A percentile compares a stretch with the other conserved stretches of the same genome.
phyloP scores from a whole-genome alignment of 768 basidiomycete species.

The Podaxis carcinomalis region DNA sequence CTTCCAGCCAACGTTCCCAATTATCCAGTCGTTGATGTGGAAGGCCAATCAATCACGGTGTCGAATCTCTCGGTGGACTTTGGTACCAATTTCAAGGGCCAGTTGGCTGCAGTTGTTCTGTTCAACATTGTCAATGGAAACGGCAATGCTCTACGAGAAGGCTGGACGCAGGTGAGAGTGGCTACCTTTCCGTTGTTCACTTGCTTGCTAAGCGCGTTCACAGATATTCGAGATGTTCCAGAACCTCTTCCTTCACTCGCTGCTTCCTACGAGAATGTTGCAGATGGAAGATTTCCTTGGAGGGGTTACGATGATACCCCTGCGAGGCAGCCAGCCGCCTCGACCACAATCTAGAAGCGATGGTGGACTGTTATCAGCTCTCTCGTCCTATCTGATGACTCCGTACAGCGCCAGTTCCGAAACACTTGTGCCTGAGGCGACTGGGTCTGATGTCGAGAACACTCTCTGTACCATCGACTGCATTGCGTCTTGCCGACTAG shows the following conservation, averaged over 20 bases:
- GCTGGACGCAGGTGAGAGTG: conserved; percentile 79
- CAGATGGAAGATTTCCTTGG: conserved; percentile 99
- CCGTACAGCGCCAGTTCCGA: conserved; percentile 80
- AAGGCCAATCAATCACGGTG: conserved; percentile 85
- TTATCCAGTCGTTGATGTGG: conserved; percentile 86
- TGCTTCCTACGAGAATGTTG: conserved; percentile 85
- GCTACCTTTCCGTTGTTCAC: not conserved
- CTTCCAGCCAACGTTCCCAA: conserved; percentile 70
- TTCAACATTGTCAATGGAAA: conserved; percentile 98
- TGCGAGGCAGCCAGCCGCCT: conserved; percentile 69
- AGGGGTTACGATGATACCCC: conserved; percentile 89
- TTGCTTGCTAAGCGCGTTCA: conserved; percentile 5
- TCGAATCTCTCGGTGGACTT: conserved; percentile 91
- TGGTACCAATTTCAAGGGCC: conserved; percentile 92
- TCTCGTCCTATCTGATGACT: conserved; percentile 96
- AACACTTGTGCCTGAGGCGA: conserved; percentile 80
- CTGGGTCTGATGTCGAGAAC: conserved; percentile 87
- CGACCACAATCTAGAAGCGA: conserved; percentile 65
- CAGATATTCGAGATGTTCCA: conserved; percentile 99
- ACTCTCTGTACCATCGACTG: conserved; percentile 95
- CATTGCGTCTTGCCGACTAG: conserved; percentile 87
- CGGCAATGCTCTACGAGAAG: conserved; percentile 88
- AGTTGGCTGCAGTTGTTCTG: conserved; percentile 92
- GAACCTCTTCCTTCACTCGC: conserved; percentile 90
- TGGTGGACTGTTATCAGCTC: conserved; percentile 87